Evolutionary conservation across 2,329 filamentous ascomycete genomes (phyloP), one percentile per base, ranked within the genome.

Genomic region (Colletotrichum cereale): DNA sequence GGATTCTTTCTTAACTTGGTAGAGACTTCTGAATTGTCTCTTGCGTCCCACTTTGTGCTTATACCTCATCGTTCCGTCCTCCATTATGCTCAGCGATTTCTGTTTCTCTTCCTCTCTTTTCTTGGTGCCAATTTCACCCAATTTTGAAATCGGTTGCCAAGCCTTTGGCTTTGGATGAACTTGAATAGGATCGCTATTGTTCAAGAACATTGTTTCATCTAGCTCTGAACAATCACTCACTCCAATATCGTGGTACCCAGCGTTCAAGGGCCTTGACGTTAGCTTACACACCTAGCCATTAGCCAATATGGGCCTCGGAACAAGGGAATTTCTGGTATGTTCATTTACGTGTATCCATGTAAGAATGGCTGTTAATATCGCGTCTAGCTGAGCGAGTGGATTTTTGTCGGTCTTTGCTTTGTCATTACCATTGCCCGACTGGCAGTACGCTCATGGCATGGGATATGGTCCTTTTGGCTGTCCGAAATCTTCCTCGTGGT

Each of bases 401-500:
- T 60, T 31, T 11, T 44, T n/a, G 24, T 60, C 24, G 56, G 26
- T 12, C 36, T 60, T 16, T 60, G 24, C 38, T 60, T 44, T 10
- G 18, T 42, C 38, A 26, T 60, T 26, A 40, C 21, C 24, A 14
- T 60, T 26, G 38, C 56, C 16, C 24, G 56, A n/a, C 40, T 60
- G 21, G 56, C 56, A 44, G 56, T 60, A n/a, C 56, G 56, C 31
- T 44, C 56, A 14, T 60, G 56, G 56, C 36, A 34, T 8, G 18
- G 56, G 18, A 24, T 60, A 29, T 60, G 56, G 56, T 60, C 56
- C 1, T 60, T 60, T n/a, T 60, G 56, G 56, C 56, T 60, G 11
- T 60, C 56, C 40, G 56, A 60, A 29, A 31, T 60, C 18, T 60
- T 60, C 5, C 56, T 60, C 5, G 36, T 60, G 12, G 0, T 60